Conservation (phyloP, 345 rosid genomes). For the Toxicodendron radicans region DNA sequence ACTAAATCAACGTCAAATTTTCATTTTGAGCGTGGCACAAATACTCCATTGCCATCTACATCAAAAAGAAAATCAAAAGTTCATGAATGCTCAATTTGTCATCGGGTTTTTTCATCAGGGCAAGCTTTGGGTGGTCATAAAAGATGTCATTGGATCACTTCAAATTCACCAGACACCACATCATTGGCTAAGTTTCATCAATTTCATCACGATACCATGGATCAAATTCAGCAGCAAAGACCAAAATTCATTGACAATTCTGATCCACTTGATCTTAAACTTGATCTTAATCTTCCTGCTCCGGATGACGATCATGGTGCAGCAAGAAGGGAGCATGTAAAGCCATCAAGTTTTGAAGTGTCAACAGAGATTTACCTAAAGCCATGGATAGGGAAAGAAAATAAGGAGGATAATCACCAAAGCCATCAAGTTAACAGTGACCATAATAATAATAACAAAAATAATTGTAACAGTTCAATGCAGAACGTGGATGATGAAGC, state of each 20-base stretch:
- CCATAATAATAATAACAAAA: conserved; percentile 12
- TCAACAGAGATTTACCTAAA: conserved; percentile 43
- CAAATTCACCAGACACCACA: conserved; percentile 55
- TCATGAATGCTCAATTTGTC: conserved; percentile 94
- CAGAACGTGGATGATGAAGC: conserved; percentile 56
- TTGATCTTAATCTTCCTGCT: conserved; percentile 73
- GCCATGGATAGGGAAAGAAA: conserved; percentile 45
- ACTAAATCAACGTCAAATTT: conserved; percentile 32
- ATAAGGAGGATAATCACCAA: conserved; percentile 15
- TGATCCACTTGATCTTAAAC: conserved; percentile 50
- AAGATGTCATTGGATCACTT: conserved; percentile 97
- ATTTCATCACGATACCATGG: conserved; percentile 52
- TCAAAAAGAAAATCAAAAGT: conserved; percentile 72
- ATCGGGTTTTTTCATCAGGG: conserved; percentile 86
- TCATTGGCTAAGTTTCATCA: conserved; percentile 54
- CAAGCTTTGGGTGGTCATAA: conserved; percentile 98
- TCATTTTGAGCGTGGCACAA: conserved; percentile 43
- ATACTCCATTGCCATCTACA: conserved; percentile 29
- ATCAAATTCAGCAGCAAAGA: conserved; percentile 50
- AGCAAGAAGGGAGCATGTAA: conserved; percentile 6
- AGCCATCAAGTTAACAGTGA: conserved; percentile 22
- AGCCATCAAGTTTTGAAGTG: conserved; percentile 27
- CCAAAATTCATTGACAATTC: conserved; percentile 35
- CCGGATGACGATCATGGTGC: conserved; percentile 28
- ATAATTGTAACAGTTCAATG: conserved; percentile 16